Percentiles rank a stretch among this genome's conserved stretches.
Conservation (phyloP, 805 yeast species). For the Wickerhamiella dianesei region DNA sequence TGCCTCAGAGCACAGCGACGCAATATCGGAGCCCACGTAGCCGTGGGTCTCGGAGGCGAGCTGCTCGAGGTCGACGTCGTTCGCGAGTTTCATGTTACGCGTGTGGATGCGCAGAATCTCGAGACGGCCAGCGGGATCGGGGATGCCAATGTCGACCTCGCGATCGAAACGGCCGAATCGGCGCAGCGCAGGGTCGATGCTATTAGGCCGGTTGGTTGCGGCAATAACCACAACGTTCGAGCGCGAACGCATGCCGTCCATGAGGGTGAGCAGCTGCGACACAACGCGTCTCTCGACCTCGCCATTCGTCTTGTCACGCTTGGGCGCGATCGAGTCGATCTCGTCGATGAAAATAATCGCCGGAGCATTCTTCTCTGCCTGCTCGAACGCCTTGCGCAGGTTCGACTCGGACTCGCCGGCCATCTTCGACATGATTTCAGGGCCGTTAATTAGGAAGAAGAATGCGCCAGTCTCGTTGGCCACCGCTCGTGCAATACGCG, state of each 20-base stretch:
- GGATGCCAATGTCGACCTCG: constrained; percentile 81
- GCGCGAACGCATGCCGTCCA: constrained; percentile 99
- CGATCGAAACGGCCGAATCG: constrained; percentile 78
- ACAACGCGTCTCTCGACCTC: constrained; percentile 99
- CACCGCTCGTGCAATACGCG: constrained; percentile 98
- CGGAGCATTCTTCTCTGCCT: constrained; percentile 98
- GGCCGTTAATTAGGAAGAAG: constrained; percentile 95
- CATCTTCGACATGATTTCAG: constrained; percentile 99
- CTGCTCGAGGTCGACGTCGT: constrained; percentile 88
- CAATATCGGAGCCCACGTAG: constrained; percentile 98
- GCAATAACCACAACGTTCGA: constrained; percentile 97
- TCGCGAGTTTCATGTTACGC: constrained; percentile 93
- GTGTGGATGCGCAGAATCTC: constrained; percentile 96
- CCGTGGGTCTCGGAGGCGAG: constrained; percentile 98
- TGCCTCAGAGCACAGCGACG: constrained; percentile 98
- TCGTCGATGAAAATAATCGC: constrained; percentile 96
- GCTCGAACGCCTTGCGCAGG: constrained; percentile 95
- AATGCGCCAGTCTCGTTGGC: constrained; percentile 99
- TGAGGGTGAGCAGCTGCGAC: constrained; percentile 87
- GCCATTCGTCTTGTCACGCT: constrained; percentile 99
- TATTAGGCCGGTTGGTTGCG: constrained; percentile 83
- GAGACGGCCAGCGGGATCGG: constrained; percentile 96
- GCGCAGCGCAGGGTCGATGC: constrained; percentile 74
- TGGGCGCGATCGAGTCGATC: constrained; percentile 97
- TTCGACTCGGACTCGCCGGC: constrained; percentile 99